A percentile compares a stretch with the other conserved stretches of the same genome.
These are phyloP conservation scores for Falciphora oryzae DNA, from an alignment of 2,329 filamentous ascomycete genomes.

Conservation along the genomic window DNA sequence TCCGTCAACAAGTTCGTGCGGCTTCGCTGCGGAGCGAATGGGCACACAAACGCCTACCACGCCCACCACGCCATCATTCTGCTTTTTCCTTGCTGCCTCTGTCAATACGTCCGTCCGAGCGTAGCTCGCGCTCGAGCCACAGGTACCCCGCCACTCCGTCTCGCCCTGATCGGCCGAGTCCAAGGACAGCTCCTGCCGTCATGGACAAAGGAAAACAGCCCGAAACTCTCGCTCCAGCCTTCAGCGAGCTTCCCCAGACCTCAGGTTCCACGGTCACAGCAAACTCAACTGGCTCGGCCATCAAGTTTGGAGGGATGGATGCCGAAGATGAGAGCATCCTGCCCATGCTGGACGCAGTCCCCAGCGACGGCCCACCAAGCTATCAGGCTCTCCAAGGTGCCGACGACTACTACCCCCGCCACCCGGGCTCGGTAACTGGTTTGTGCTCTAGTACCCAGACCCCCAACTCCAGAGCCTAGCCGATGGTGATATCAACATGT, in stretches of 20 bases:
- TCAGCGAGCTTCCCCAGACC: background rate
- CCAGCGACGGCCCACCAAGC: conserved; percentile 20
- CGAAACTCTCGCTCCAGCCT: background rate
- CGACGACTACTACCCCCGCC: conserved; percentile 14
- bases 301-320: conserved; percentile 28
- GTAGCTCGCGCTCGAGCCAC: too few relatives aligned
- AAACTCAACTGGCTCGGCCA: background rate
- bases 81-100: background rate
- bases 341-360: conserved; percentile 23
- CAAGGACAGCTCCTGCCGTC: background rate
- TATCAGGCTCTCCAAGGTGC: conserved; percentile 14
- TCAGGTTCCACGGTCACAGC: background rate
- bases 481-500: background rate
- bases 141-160: background rate
- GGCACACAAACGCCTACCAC: too few relatives aligned
- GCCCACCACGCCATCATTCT: background rate
- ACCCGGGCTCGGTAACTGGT: background rate
- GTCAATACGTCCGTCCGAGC: too few relatives aligned
- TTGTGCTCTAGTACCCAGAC: background rate
- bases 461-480: background rate
- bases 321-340: conserved; percentile 31
- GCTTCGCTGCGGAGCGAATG: background rate
- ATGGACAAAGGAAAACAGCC: conserved; percentile 2
- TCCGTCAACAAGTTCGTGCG: background rate
- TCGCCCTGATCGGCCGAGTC: background rate